Evolutionary conservation across 108 stramenopile genomes (phyloP).

Genomic region (Phaeodactylum tricornutum): DNA sequence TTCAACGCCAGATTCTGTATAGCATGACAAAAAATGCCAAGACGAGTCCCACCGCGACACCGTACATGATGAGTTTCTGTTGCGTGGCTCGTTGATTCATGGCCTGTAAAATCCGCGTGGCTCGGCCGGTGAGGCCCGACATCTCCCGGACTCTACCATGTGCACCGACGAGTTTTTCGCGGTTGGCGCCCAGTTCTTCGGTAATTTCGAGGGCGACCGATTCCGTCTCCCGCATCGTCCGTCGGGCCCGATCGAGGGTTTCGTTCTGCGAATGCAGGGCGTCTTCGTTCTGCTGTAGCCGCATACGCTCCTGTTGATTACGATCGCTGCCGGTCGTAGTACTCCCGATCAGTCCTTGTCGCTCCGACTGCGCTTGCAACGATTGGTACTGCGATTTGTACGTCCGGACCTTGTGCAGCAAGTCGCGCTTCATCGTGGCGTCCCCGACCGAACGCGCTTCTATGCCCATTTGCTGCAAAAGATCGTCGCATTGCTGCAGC

Average conservation of each 20-base stretch:
- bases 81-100: constrained; percentile 89
- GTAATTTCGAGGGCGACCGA: constrained; percentile 91
- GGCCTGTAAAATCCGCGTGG: constrained; percentile 74
- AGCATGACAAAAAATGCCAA: constrained; percentile 32
- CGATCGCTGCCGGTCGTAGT: constrained; percentile 8
- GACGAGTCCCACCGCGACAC: constrained; percentile 49
- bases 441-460: constrained; percentile 80
- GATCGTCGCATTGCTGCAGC: constrained; percentile 81
- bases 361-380: constrained; percentile 46
- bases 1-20: too few species aligned
- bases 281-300: constrained; percentile 56
- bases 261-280: constrained; percentile 69
- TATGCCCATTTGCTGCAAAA: constrained; percentile 93
- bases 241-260: constrained; percentile 78
- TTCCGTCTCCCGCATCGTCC: constrained; percentile 92
- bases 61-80: constrained; percentile 87
- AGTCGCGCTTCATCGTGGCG: constrained; percentile 51
- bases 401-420: constrained; percentile 53
- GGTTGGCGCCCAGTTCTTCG: constrained; percentile 79
- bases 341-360: constrained; percentile 10
- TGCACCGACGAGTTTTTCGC: constrained; percentile 83
- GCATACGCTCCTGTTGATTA: constrained; percentile 28
- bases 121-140: constrained; percentile 81
- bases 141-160: constrained; percentile 85
- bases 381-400: constrained; percentile 30